These are phyloP conservation scores for Vanrija humicola DNA, from an alignment of 1,284 basidiomycete genomes.

Conservation along the genomic window DNA sequence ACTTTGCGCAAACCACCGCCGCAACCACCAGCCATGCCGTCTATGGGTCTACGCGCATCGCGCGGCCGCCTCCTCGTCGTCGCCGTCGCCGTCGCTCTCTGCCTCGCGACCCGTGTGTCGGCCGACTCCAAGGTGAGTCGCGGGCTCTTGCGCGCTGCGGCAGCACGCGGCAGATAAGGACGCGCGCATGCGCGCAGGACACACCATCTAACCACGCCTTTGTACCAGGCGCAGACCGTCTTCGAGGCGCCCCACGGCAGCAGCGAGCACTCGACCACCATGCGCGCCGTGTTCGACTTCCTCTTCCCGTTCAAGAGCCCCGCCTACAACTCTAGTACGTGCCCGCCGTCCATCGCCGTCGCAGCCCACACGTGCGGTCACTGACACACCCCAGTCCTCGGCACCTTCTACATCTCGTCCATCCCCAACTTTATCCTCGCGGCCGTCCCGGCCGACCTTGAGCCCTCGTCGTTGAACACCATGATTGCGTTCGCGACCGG, in stretches of 20 bases:
- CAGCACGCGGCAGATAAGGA: neutral
- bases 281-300: constrained; percentile 61
- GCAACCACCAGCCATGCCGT: constrained; percentile 1
- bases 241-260: neutral
- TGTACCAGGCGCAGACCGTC: neutral
- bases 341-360: too few relatives aligned
- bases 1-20: neutral
- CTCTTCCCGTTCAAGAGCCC: constrained; percentile 77
- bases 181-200: too few relatives aligned
- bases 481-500: constrained; percentile 70
- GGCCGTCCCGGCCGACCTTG: constrained; percentile 80
- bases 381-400: constrained; percentile 56
- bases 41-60: neutral
- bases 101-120: constrained; percentile 12
- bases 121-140: neutral
- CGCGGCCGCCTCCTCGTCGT: neutral
- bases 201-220: neutral
- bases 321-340: constrained; percentile 71
- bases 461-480: constrained; percentile 74
- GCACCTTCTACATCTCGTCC: constrained; percentile 89
- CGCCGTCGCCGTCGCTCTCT: constrained; percentile 5
- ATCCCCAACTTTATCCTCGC: constrained; percentile 87
- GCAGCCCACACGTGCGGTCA: too few relatives aligned
- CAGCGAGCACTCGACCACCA: constrained; percentile 20
- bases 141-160: too few relatives aligned